Evolutionary conservation across 352 stramenopile species (phyloP), one percentile per base, ranked within the genome.

Genomic region (Sclerospora graminicola): DNA sequence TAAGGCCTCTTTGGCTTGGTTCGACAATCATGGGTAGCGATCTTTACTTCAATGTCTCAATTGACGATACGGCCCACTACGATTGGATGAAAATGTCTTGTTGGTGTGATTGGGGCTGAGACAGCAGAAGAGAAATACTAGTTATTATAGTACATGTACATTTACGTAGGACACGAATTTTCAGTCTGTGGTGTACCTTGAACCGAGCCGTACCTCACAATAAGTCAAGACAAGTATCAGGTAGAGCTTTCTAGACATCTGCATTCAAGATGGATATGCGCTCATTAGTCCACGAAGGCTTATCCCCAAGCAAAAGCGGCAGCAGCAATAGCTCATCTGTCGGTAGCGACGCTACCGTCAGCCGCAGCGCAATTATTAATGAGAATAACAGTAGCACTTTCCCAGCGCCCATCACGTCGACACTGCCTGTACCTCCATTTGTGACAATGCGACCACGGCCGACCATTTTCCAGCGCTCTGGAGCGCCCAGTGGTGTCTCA

Each of bases 181-280:
- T n/a, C n/a, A n/a, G 45, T 35, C 47, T 15, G 30, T 20, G 21
- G 21, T 26, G 21, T 26, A 26, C 21, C 11, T 51, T 41, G 30
- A 48, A 48, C 23, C 27, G 15, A 29, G 7, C 3, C 19, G 13
- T 51, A 63, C 40, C 55, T 60, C 28, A 44, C 45, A 57, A 64
- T 45, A 42, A 40, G 41, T 7, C 35, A 55, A 45, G 28, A 23
- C 21, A 8, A 21, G 21, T 41, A 53, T 46, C 28, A 53, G 29
- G 41, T 30, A 41, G 36, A 20, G 14, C 23, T 30, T 38, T 4
- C 10, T 16, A 8, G n/a, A 29, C 19, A 5, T 29, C 23, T 0
- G 26, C 16, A 42, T 33, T 26, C 18, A 50, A 27, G 40, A 88
- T 88, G 75, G 72, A 88, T 51, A 81, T 88, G 72, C 71, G 75